Evolutionary conservation across 1,284 basidiomycete genomes (phyloP), one percentile per base, ranked within the genome.

Genomic region (Jaminaea rosea): DNA sequence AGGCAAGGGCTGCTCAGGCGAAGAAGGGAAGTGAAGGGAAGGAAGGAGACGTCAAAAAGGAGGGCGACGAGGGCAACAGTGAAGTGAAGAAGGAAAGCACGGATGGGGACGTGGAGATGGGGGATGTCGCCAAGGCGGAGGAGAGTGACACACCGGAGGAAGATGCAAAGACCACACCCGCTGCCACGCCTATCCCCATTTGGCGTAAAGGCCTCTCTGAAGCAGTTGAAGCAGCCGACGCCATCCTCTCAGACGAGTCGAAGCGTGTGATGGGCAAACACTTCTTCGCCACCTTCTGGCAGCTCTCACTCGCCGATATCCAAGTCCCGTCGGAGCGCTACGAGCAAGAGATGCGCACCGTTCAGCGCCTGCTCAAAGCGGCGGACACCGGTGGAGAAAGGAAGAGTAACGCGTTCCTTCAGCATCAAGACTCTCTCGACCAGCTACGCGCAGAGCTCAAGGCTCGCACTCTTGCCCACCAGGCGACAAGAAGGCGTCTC

Each of bases 401-500:
- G 21, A 34, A 44, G 15, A 63, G 42, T 58, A 67, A 28, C 60
- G 62, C 2, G 63, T 68, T 42, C 63, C 63, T 56, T 32, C 65
- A 65, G 2, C 49, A 73, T 15, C 62, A 66, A 26, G 65, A 72
- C 26, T 69, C 59, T 29, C 55, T 64, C n/a, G 46, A 41, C 15
- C 62, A 69, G 49, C 71, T 75, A 45, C 59, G 61, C 19, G 61
- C 77, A 56, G 87, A 88, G 72, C 79, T 83, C 67, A 87, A 85
- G 67, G 83, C 86, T 57, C 87, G 88, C 73, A 83, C 82, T 10
- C 79, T 80, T 13, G 82, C 81, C 21, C 80, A 86, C 42, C 79
- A 79, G 29, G 85, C 83, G 62, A 88, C 87, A 1, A 79, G 84
- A 63, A 85, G 84, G 64, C 83, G 91, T 19, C 73, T 93, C 21